Evolutionary conservation across 75 land plant species (phyloP).

Genomic region (Cunninghamia lanceolata): DNA sequence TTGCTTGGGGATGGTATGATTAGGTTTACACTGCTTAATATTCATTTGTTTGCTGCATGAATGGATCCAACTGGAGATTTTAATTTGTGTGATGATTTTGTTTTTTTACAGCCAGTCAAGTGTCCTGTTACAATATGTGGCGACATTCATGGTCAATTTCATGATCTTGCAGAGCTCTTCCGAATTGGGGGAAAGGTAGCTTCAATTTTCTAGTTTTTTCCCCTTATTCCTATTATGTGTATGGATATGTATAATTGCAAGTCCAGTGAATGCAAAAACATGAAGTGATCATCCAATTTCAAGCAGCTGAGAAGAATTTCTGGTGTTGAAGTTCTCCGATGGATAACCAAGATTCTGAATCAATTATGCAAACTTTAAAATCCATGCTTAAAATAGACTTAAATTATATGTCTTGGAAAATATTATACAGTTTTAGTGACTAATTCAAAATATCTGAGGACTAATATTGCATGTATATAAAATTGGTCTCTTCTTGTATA

Average conservation of each 20-base stretch:
- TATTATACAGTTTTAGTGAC: not conserved
- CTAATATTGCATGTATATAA: not conserved
- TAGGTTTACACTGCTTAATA: not conserved
- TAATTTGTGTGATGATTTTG: not conserved
- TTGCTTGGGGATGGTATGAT: not conserved
- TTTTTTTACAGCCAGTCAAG: constrained; percentile 80
- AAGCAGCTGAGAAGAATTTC: not conserved
- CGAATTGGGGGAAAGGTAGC: constrained; percentile 92
- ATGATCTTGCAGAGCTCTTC: constrained; percentile 95
- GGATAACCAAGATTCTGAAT: not conserved
- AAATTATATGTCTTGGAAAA: not conserved
- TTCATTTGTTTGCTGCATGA: not conserved
- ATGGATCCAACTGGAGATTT: not conserved
- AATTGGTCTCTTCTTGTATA: not conserved
- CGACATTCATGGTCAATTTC: constrained; percentile 97
- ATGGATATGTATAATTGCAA: not conserved
- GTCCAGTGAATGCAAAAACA: not conserved
- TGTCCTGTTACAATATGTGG: constrained; percentile 97
- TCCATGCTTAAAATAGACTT: not conserved
- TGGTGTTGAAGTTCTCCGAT: not conserved
- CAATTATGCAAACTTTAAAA: not conserved
- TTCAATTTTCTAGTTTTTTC: not conserved
- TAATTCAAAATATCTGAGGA: not conserved
- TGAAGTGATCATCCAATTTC: not conserved
- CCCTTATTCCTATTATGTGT: not conserved